Percentiles rank a stretch among this genome's conserved stretches.
Evolutionary conservation across 805 yeast genomes (phyloP).

Genomic region (Starmera caribaea): DNA sequence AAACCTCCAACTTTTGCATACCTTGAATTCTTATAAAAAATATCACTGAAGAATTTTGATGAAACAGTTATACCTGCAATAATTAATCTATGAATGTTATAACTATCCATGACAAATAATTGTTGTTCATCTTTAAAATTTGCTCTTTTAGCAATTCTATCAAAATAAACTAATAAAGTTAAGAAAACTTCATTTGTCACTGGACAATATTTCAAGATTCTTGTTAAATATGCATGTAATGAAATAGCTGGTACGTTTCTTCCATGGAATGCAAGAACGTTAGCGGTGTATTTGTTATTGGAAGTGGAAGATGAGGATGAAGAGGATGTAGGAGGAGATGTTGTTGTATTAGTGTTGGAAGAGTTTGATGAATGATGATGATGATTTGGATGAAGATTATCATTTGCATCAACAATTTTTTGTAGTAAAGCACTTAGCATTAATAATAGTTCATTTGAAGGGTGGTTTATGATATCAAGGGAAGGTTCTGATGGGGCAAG

Average conservation of each 20-base stretch:
- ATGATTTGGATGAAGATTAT: conserved; percentile 64
- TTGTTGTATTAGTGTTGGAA: no score
- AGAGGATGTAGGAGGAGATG: not conserved
- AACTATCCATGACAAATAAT: conserved; percentile 90
- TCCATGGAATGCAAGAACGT: conserved; percentile 88
- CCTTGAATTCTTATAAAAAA: conserved; percentile 87
- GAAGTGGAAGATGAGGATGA: conserved; percentile 20
- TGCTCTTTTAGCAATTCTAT: conserved; percentile 81
- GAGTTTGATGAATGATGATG: conserved; percentile 26
- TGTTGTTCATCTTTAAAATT: conserved; percentile 46
- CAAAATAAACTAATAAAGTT: conserved; percentile 85
- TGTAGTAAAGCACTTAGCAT: conserved; percentile 84
- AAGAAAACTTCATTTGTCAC: conserved; percentile 96
- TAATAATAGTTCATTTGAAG: conserved; percentile 66
- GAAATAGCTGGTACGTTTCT: conserved; percentile 94
- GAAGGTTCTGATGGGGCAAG: conserved; percentile 3
- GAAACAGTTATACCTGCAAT: conserved; percentile 95
- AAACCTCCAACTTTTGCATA: conserved; percentile 95
- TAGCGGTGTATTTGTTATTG: conserved; percentile 43
- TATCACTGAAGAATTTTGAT: conserved; percentile 89
- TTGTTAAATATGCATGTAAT: conserved; percentile 76
- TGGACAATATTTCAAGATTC: conserved; percentile 94
- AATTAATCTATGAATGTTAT: conserved; percentile 87
- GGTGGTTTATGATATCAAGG: conserved; percentile 64
- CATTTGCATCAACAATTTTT: conserved; percentile 86